These are phyloP conservation scores for Blastocystis sp. DNA, from an alignment of 352 stramenopile species.

Conservation along the genomic window DNA sequence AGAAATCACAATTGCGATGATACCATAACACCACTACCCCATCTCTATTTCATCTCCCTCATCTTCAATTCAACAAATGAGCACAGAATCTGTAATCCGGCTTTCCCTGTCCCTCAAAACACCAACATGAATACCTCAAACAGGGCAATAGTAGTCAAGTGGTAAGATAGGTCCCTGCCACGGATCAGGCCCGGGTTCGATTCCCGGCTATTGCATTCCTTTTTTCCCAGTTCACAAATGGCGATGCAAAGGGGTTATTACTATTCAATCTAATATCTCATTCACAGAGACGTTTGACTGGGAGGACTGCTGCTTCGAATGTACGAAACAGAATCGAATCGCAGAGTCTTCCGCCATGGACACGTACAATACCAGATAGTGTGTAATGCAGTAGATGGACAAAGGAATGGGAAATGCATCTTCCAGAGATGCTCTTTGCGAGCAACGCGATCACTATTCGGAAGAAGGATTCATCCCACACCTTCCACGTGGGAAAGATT, in stretches of 20 bases:
- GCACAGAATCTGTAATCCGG: not conserved
- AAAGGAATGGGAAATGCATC: conserved; percentile 57
- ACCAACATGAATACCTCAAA: not conserved
- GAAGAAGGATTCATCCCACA: not conserved
- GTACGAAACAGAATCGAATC: not conserved
- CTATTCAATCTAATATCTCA: not conserved
- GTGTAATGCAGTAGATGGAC: conserved; percentile 33
- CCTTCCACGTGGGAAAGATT: not conserved
- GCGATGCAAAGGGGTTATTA: too few species aligned
- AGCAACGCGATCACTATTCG: conserved; percentile 4
- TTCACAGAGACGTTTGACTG: not conserved
- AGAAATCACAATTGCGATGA: not conserved
- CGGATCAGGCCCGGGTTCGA: conserved; percentile 51
- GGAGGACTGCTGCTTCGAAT: not conserved
- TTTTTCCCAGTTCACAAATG: not conserved
- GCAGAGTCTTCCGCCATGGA: not conserved
- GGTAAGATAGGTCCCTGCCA: conserved; percentile 65
- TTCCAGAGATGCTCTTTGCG: conserved; percentile 53
- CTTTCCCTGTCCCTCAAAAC: not conserved
- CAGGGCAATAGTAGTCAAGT: conserved; percentile 58
- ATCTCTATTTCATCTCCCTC: not conserved
- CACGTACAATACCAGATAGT: not conserved
- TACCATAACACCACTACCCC: too few species aligned
- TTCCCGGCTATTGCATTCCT: not conserved
- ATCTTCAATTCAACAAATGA: not conserved